phyloP scores from a whole-genome alignment of 495 filamentous ascomycete genomes.

The Pyrenopolyporus hunteri region DNA sequence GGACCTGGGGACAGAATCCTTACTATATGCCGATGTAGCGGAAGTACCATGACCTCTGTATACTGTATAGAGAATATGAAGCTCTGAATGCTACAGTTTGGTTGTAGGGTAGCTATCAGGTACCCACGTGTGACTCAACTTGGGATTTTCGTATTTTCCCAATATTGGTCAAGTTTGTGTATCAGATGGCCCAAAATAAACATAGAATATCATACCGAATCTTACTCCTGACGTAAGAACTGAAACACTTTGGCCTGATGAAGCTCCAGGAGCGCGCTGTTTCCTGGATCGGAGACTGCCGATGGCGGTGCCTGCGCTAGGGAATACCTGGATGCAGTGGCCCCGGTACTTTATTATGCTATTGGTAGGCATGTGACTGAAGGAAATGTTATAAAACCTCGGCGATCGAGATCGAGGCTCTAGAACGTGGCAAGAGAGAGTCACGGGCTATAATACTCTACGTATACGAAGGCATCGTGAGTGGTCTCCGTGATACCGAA shows the following conservation, averaged over 20 bases:
- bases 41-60: too few species aligned
- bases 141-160: too few species aligned
- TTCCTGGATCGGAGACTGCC: conserved; percentile 21
- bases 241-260: neutral
- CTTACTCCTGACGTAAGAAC: neutral
- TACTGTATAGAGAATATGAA: too few species aligned
- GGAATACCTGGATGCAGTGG: neutral
- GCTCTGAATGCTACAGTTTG: too few species aligned
- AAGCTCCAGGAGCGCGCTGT: neutral
- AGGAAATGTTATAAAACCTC: neutral
- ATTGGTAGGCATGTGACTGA: conserved; percentile 20
- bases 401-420: neutral
- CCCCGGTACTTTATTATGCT: neutral
- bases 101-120: too few species aligned
- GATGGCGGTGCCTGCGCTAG: conserved; percentile 5
- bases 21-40: too few species aligned
- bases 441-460: neutral
- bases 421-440: conserved; percentile 11
- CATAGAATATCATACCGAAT: neutral
- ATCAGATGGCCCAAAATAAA: neutral
- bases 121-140: too few species aligned
- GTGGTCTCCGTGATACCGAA: neutral
- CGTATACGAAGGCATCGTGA: neutral
- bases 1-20: too few species aligned
- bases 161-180: too few species aligned